These are phyloP conservation scores for Cladosporium cucumerinum DNA, from an alignment of 2,329 filamentous ascomycete genomes.

Conservation along the genomic window DNA sequence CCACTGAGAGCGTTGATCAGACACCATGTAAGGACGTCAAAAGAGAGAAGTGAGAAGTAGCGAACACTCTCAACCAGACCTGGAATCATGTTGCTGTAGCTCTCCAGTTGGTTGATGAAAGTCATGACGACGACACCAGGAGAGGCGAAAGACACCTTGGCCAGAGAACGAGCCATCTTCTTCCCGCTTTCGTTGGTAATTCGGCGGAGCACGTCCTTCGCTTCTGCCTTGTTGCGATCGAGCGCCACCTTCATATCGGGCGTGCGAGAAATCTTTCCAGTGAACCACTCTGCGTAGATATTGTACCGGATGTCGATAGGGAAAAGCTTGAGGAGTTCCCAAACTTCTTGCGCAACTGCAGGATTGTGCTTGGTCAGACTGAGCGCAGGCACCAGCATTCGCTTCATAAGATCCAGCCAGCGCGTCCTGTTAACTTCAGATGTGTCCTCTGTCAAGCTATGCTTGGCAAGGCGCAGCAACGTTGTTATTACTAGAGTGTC, in stretches of 20 bases:
- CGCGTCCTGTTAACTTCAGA: constrained; percentile 68
- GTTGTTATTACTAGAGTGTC: constrained; percentile 76
- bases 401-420: constrained; percentile 81
- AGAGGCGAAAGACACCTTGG: constrained; percentile 87
- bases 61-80: constrained; percentile 91
- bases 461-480: constrained; percentile 77
- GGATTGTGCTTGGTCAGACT: constrained; percentile 84
- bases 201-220: constrained; percentile 80
- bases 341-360: constrained; percentile 80
- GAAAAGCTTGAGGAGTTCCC: constrained; percentile 75
- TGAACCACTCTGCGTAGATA: constrained; percentile 92
- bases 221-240: constrained; percentile 71
- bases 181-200: constrained; percentile 83
- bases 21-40: constrained; percentile 91
- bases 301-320: constrained; percentile 74
- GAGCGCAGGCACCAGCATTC: constrained; percentile 81
- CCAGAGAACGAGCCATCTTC: constrained; percentile 80
- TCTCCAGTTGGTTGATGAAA: constrained; percentile 85
- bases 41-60: constrained; percentile 89
- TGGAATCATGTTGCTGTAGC: constrained; percentile 91
- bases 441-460: constrained; percentile 66
- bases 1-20: constrained; percentile 69
- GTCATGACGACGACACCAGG: constrained; percentile 89
- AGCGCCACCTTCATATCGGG: constrained; percentile 79
- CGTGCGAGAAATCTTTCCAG: constrained; percentile 69